Evolutionary conservation across 805 yeast genomes (phyloP).

Genomic region (Lachancea nothofagi): DNA sequence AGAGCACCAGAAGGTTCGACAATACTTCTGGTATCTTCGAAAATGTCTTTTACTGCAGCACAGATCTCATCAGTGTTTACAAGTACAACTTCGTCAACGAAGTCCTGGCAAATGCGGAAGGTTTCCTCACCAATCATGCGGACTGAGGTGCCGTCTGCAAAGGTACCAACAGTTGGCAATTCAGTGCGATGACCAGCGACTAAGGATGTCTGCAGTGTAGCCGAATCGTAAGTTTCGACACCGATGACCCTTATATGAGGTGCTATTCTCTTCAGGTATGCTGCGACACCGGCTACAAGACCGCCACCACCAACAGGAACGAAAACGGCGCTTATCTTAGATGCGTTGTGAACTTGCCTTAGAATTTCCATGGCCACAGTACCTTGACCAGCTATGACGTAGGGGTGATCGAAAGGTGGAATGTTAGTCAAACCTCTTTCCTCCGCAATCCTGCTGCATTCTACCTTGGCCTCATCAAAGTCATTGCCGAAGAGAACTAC

Average conservation of each 20-base stretch:
- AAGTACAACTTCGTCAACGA: constrained; percentile 82
- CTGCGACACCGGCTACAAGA: constrained; percentile 80
- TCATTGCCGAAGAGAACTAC: constrained; percentile 92
- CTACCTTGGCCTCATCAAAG: constrained; percentile 90
- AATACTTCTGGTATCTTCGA: constrained; percentile 89
- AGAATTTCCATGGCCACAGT: constrained; percentile 91
- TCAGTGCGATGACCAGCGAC: constrained; percentile 47
- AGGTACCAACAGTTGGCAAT: constrained; percentile 78
- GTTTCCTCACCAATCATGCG: constrained; percentile 86
- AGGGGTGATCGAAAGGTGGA: constrained; percentile 99
- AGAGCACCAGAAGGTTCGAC: constrained; percentile 98
- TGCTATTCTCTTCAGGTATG: constrained; percentile 88
- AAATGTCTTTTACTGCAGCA: constrained; percentile 95
- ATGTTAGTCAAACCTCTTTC: constrained; percentile 77
- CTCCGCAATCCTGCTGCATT: constrained; percentile 66
- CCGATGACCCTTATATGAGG: constrained; percentile 97
- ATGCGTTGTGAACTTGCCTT: constrained; percentile 65
- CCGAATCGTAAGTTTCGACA: constrained; percentile 94
- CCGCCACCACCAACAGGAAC: constrained; percentile 98
- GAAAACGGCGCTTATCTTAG: constrained; percentile 78
- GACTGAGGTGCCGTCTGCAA: constrained; percentile 99
- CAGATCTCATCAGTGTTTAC: constrained; percentile 90
- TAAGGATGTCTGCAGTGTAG: constrained; percentile 77
- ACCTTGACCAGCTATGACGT: constrained; percentile 98
- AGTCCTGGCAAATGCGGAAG: constrained; percentile 67